Conservation (phyloP, 306 rosid genomes). For the Quillaja saponaria region DNA sequence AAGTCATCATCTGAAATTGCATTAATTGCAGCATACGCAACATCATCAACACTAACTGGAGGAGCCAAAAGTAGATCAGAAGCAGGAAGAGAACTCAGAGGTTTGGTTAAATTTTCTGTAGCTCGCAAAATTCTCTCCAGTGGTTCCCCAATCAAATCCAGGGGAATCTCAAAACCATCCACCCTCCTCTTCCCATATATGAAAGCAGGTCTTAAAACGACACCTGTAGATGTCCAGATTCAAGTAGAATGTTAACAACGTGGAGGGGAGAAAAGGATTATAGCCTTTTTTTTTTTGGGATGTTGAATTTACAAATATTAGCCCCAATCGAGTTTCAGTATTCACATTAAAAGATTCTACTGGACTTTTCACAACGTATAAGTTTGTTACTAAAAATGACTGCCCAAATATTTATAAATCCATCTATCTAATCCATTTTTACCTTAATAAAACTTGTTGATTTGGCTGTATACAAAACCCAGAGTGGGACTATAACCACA, state of each 20-base stretch:
- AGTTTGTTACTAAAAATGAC: no score
- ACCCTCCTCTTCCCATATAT: conserved; percentile 90
- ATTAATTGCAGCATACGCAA: conserved; percentile 72
- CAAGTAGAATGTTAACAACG: conserved; percentile 12
- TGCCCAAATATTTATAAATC: neutral
- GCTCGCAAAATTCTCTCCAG: conserved; percentile 68
- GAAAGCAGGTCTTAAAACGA: conserved; percentile 84
- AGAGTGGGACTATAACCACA: neutral
- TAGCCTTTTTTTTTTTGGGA: neutral
- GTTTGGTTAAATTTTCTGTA: conserved; percentile 70
- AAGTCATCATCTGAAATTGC: conserved; percentile 76
- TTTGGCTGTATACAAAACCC: conserved; percentile 1
- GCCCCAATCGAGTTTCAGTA: no score
- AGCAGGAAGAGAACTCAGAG: conserved; percentile 83
- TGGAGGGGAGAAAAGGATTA: neutral
- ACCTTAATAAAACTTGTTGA: conserved; percentile 9
- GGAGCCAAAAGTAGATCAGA: conserved; percentile 84
- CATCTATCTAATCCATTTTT: neutral
- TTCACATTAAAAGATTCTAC: no score
- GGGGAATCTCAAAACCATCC: conserved; percentile 78
- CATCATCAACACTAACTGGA: conserved; percentile 87
- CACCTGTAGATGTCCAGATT: conserved; percentile 59
- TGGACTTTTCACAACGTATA: no score
- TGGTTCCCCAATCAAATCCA: conserved; percentile 83
- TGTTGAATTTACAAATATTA: neutral